phyloP scores from a whole-genome alignment of 2,329 filamentous ascomycete species.

The Lachnum nothofagi region DNA sequence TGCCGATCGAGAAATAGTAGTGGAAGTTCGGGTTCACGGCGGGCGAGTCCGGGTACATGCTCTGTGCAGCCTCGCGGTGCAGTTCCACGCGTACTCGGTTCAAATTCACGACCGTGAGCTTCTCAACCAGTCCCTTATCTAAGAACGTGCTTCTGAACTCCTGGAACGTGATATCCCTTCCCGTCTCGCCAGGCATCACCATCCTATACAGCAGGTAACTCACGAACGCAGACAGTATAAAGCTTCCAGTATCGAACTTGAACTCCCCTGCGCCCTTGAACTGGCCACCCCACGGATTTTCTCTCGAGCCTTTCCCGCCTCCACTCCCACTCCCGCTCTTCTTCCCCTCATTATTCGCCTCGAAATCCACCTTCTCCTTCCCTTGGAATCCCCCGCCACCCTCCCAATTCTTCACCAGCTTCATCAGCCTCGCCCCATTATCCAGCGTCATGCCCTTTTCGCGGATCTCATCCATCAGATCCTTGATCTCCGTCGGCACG shows the following conservation, averaged over 20 bases:
- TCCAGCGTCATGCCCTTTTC: conserved; percentile 27
- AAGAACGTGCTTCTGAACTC: conserved; percentile 91
- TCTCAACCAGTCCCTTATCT: conserved; percentile 93
- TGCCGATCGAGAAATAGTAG: conserved; percentile 95
- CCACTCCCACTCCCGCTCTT: conserved; percentile 17
- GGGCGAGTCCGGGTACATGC: conserved; percentile 71
- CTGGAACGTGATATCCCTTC: conserved; percentile 91
- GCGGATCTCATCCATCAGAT: conserved; percentile 30
- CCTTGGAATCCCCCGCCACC: conserved; percentile 22
- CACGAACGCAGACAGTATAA: conserved; percentile 50
- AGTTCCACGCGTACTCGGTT: conserved; percentile 75
- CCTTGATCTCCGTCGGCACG: conserved; percentile 55
- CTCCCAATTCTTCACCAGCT: conserved; percentile 30
- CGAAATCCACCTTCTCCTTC: conserved; percentile 25
- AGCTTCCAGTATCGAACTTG: conserved; percentile 29
- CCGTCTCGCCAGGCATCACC: conserved; percentile 61
- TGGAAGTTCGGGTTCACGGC: conserved; percentile 64
- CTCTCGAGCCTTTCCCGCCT: conserved; percentile 33
- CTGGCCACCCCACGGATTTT: conserved; percentile 27
- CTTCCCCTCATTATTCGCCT: conserved; percentile 17
- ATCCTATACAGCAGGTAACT: conserved; percentile 59
- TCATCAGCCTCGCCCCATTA: conserved; percentile 31
- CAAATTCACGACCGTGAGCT: conserved; percentile 74
- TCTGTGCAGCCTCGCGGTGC: conserved; percentile 66
- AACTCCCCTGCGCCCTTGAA: conserved; percentile 16